phyloP scores from a whole-genome alignment of 192 early-diverging fungal species.

The Umbelopsis vinacea region DNA sequence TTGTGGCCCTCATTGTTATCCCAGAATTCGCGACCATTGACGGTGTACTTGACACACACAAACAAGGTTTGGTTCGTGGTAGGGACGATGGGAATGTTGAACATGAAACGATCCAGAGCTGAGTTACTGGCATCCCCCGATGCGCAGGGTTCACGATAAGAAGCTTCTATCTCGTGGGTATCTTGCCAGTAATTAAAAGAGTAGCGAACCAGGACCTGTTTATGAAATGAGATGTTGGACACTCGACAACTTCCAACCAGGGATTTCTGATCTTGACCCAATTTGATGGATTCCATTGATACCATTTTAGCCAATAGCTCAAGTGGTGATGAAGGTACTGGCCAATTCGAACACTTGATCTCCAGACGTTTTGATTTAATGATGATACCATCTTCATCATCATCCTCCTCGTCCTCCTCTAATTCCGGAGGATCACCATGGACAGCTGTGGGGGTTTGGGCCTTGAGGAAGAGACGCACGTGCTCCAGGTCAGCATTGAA shows the following conservation, averaged over 20 bases:
- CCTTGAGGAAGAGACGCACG: conserved; percentile 73
- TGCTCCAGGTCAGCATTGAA: conserved; percentile 72
- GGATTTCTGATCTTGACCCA: conserved; percentile 31
- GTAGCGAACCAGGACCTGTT: conserved; percentile 79
- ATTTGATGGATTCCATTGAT: conserved; percentile 59
- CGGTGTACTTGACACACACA: conserved; percentile 70
- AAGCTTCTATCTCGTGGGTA: conserved; percentile 65
- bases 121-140: conserved; percentile 45
- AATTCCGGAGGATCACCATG: conserved; percentile 42
- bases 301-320: conserved; percentile 49
- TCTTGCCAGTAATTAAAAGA: conserved; percentile 85
- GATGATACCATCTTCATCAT: conserved; percentile 9
- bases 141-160: conserved; percentile 62
- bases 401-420: conserved; percentile 23
- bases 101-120: conserved; percentile 72
- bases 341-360: conserved; percentile 33
- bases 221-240: conserved; percentile 87
- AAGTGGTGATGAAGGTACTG: conserved; percentile 31
- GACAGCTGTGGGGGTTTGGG: conserved; percentile 62
- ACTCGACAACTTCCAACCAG: conserved; percentile 69
- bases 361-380: too few relatives aligned
- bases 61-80: conserved; percentile 48
- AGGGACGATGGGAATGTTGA: conserved; percentile 61
- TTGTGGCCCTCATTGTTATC: conserved; percentile 94
- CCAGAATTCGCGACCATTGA: conserved; percentile 80